Conservation (phyloP, 768 basidiomycete genomes). For the Russula foetens region DNA sequence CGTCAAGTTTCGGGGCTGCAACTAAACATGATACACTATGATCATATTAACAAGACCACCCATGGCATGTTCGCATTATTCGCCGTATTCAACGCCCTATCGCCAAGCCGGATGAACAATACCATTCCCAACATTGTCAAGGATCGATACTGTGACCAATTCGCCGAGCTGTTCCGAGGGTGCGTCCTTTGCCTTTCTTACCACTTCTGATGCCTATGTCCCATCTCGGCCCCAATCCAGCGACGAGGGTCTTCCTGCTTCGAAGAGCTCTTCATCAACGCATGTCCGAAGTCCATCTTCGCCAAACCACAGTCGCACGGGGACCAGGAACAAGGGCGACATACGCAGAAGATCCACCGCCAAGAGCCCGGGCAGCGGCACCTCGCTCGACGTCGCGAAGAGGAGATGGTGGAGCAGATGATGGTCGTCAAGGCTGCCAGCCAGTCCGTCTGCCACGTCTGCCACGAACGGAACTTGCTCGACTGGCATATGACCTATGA, state of each 20-base stretch:
- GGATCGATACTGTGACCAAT: slow-evolving; percentile 90
- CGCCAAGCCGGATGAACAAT: slow-evolving; percentile 88
- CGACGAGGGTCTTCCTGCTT: slow-evolving; percentile 72
- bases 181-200: slow-evolving; percentile 31
- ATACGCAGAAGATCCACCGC: slow-evolving; percentile 30
- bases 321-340: slow-evolving; percentile 47
- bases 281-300: slow-evolving; percentile 94
- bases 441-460: slow-evolving; percentile 56
- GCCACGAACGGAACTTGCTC: slow-evolving; percentile 49
- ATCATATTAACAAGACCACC: slow-evolving; percentile 90
- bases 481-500: slow-evolving; percentile 82
- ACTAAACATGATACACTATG: background rate
- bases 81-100: slow-evolving; percentile 87
- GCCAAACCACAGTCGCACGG: slow-evolving; percentile 94
- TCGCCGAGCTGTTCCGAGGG: slow-evolving; percentile 79
- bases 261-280: slow-evolving; percentile 89
- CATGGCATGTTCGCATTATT: slow-evolving; percentile 97
- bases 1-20: too few species aligned
- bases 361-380: slow-evolving; percentile 82
- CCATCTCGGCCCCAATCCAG: slow-evolving; percentile 26
- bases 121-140: slow-evolving; percentile 90
- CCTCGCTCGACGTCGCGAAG: slow-evolving; percentile 79
- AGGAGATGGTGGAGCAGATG: slow-evolving; percentile 91
- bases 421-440: slow-evolving; percentile 93
- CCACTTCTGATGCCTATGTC: background rate